These are phyloP conservation scores for Lipomyces mesembrius DNA, from an alignment of 805 yeast genomes.

Conservation along the genomic window DNA sequence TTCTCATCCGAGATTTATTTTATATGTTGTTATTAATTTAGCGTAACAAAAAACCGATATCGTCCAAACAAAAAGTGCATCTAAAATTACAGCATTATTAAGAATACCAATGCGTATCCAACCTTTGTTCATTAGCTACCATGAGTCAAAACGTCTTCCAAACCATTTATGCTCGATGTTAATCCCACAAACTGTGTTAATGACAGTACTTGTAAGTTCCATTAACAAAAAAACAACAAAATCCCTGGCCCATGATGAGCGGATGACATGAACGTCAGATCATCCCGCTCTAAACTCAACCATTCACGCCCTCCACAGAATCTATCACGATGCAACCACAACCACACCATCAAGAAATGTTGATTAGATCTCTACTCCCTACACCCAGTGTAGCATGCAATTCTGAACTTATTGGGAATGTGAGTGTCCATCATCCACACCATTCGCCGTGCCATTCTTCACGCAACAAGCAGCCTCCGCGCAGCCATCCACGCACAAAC, in stretches of 20 bases:
- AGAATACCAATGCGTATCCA: background rate
- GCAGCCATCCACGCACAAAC: slow-evolving; percentile 37
- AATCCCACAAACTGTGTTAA: background rate
- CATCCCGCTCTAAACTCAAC: background rate
- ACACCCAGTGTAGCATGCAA: too few species aligned
- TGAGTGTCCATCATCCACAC: slow-evolving; percentile 6
- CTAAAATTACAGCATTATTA: background rate
- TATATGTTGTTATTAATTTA: background rate
- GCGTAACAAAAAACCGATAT: background rate
- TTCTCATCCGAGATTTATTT: too few species aligned
- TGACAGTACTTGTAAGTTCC: background rate
- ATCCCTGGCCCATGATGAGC: background rate
- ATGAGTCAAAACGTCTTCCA: background rate
- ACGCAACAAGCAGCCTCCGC: slow-evolving; percentile 32
- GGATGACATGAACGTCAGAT: background rate
- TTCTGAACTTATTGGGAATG: slow-evolving; percentile 5
- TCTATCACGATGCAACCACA: background rate
- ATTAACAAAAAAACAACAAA: too few species aligned
- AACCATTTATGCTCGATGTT: background rate
- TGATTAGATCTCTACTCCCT: background rate
- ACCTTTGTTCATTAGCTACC: background rate
- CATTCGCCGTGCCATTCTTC: background rate
- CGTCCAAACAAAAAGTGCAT: background rate
- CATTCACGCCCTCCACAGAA: background rate
- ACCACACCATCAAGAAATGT: background rate